Conservation (phyloP, 192 early-diverging fungal genomes). For the Linnemannia zychae region DNA sequence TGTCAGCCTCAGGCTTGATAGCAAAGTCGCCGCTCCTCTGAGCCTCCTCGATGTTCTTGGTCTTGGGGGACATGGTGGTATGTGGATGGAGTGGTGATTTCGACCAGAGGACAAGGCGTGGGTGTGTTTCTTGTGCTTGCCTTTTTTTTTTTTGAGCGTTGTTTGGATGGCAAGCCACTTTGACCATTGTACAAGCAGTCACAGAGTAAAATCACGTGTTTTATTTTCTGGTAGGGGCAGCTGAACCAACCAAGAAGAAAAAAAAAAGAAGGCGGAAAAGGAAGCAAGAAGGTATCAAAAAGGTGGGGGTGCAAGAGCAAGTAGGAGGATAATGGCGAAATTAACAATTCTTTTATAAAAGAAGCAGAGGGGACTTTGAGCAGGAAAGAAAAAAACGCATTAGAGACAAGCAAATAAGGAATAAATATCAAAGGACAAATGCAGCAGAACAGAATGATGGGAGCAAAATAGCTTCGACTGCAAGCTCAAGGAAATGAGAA, state of each 20-base stretch:
- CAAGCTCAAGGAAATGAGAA: not conserved
- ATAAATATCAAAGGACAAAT: constrained; percentile 18
- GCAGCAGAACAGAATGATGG: constrained; percentile 1
- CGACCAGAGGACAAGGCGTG: constrained; percentile 61
- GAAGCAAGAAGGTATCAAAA: constrained; percentile 6
- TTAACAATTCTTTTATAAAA: not conserved
- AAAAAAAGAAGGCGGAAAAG: not conserved
- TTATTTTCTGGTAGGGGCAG: not conserved
- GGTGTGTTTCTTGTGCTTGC: constrained; percentile 40
- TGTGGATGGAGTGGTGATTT: constrained; percentile 57
- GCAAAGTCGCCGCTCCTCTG: constrained; percentile 60
- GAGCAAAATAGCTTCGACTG: not conserved
- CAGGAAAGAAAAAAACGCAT: not conserved
- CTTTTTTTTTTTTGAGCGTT: not conserved
- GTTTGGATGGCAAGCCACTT: constrained; percentile 1
- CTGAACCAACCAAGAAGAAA: not conserved
- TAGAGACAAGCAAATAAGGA: not conserved
- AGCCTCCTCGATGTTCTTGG: constrained; percentile 48
- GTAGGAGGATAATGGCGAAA: not conserved
- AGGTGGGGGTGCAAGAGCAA: not conserved
- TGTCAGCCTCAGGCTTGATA: constrained; percentile 89
- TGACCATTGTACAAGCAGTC: not conserved
- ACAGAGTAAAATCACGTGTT: not conserved
- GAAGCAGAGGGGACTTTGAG: not conserved
- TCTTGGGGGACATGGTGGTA: constrained; percentile 9